Base-by-base conservation (phyloP, 768 basidiomycete genomes). In the Trametes cingulata region DNA sequence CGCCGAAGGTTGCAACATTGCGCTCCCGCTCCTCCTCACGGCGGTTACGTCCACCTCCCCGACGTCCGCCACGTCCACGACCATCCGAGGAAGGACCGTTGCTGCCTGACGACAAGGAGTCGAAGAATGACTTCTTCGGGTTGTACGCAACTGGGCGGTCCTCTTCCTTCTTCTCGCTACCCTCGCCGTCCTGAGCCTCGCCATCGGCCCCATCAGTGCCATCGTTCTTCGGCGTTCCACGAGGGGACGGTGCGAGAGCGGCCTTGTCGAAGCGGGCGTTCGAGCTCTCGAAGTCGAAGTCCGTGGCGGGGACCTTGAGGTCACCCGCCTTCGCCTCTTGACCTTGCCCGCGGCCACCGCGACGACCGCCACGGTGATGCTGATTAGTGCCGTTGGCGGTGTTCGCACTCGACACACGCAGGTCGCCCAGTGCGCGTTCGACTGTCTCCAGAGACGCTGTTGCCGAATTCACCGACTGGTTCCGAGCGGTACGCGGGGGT, bases 1-100 rank as follows among this genome's bases (percentile, higher is more conserved):
- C 91, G 2, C 91, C 92, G 78, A 94, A 94, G 8, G 91, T 93
- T 29, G 88, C 88, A 9, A 93, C 85, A 67, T 93, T 93, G 73
- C 82, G 85, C 72, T 91, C 90, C 60, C 91, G 74, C 69, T 93
- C 91, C 66, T 93, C 92, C 65, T 93, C 91, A 43, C 91, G 75
- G 65, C 91, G 79, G 65, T 84, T 90, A 52, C 87, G 77, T 0
- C 86, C 90, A 0, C 74, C 79, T 5, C 80, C 78, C 15, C 81
- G 74, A 42, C 81, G 68, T 6, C 77, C 74, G 0, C 80, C 79
- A 10, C 80, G 75, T 2, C 79, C 75, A 13, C 80, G 73, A 15
- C 78, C 77, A 25, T 78, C 71, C 19, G 65, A 47, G 1, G 69
- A 65, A 3, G 72, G 75, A 0, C 70, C 74, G 47, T 73, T 78